These are phyloP conservation scores for Leucocoprinus birnbaumii DNA, from an alignment of 768 basidiomycete species.

Conservation along the genomic window DNA sequence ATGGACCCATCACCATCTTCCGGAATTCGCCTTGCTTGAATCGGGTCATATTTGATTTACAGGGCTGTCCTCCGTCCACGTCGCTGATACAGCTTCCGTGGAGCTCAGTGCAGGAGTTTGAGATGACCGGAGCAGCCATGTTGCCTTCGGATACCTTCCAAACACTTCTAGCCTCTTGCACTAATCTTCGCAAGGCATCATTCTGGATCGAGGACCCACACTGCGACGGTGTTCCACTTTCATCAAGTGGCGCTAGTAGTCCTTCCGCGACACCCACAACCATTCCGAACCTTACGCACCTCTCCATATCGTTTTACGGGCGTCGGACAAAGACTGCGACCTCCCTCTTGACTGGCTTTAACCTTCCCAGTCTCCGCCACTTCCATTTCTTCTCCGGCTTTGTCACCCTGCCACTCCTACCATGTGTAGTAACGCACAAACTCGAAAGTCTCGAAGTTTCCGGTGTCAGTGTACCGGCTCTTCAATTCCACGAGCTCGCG, in stretches of 20 bases:
- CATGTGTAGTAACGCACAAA: background rate
- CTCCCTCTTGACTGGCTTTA: constrained; percentile 4
- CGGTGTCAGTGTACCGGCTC: constrained; percentile 1
- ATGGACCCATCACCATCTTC: constrained; percentile 4
- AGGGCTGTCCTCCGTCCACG: background rate
- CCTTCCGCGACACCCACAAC: background rate
- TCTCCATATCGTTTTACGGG: constrained; percentile 10
- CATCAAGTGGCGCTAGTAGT: no score
- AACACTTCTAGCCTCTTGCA: background rate
- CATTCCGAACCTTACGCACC: constrained; percentile 1
- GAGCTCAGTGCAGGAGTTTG: background rate
- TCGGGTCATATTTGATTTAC: constrained; percentile 1
- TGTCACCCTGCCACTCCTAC: constrained; percentile 7
- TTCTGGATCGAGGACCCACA: constrained; percentile 8
- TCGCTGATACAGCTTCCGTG: constrained; percentile 11
- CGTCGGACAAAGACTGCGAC: constrained; percentile 3
- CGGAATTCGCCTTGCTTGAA: constrained; percentile 1
- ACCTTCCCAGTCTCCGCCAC: constrained; percentile 10
- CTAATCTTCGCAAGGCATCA: background rate
- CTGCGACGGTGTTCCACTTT: no score
- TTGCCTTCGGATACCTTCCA: constrained; percentile 1
- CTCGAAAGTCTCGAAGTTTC: constrained; percentile 5
- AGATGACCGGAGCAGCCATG: constrained; percentile 7
- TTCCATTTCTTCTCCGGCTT: constrained; percentile 12
- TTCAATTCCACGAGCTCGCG: background rate